These are phyloP conservation scores for Clohesyomyces aquaticus DNA, from an alignment of 495 filamentous ascomycete genomes.

Conservation along the genomic window DNA sequence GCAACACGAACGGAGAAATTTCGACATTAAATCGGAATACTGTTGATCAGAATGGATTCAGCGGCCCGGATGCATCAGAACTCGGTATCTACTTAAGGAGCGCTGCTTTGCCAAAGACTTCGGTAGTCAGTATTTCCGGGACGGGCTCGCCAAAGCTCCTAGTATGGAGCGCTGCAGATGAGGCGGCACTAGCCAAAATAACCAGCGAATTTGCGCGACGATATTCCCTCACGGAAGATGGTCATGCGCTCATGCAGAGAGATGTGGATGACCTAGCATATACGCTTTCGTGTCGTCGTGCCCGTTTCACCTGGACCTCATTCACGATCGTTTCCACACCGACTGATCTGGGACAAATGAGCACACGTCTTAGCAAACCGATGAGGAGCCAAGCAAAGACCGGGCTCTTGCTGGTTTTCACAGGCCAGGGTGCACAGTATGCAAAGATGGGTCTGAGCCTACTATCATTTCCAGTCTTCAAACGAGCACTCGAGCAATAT, in stretches of 20 bases:
- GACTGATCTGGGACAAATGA: background rate
- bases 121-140: background rate
- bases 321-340: background rate
- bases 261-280: background rate
- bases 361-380: conserved; percentile 1
- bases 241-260: no score
- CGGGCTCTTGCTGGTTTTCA: conserved; percentile 50
- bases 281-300: background rate
- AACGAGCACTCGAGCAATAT: no score
- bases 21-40: background rate
- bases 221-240: no score
- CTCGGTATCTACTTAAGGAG: background rate
- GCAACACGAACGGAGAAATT: background rate
- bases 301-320: background rate
- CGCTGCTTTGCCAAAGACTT: background rate
- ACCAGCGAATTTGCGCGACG: no score
- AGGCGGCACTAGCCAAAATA: no score
- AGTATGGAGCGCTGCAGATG: no score
- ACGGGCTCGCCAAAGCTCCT: no score
- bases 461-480: background rate
- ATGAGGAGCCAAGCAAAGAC: background rate
- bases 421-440: conserved; percentile 76
- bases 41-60: background rate
- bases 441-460: conserved; percentile 10
- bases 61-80: background rate